Base-by-base conservation (phyloP, 495 filamentous ascomycete genomes). In the Polyplosphaeria fusca region DNA sequence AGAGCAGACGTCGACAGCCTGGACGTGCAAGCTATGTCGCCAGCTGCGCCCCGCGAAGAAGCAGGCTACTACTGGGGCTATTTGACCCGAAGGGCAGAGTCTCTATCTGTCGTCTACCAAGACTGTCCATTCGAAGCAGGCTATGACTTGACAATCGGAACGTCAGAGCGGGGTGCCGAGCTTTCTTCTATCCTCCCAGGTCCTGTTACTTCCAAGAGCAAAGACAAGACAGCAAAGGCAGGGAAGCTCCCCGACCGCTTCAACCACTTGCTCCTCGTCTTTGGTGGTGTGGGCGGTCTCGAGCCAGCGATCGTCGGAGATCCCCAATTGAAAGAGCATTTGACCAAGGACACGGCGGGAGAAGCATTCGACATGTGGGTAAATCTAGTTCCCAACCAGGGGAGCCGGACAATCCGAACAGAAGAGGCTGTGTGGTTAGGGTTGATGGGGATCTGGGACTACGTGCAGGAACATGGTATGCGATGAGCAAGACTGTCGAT, bases 31-130 rank as follows among this genome's bases (percentile, higher is more conserved):
- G 75, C 80, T 3, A 80, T 88, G 2, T 74, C 77, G 41, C 84
- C 85, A 0, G 69, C 74, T 28, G 71, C 73, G 4, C 87, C 88
- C 0, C 76, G 87, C 26, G 79, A 82, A 25, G 79, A 87, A 45
- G 77, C 66, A 0, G 88, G 88, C 4, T 88, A 86, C 67, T 91
- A 88, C 67, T 89, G 86, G 87, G 88, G 88, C 41, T 91, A 82
- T 66, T 78, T 66, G 12, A 76, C 86, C 9, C 79, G 88, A 3
- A 76, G 73, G 27, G 80, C 82, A 16, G 50, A 67, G 0, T 79
- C 77, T 0, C 71, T 91, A 2, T 83, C 85, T 0, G 73, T 73
- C 23, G 81, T 91, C 16, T 84, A 88, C 57, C 87, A 84, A 16
- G 71, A 71, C 35, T 64, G 58, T 18, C 56, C 61, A 14, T 70